A percentile compares a stretch with the other conserved stretches of the same genome.
Conservation (phyloP, 306 rosid genomes). For the Vigna angularis region DNA sequence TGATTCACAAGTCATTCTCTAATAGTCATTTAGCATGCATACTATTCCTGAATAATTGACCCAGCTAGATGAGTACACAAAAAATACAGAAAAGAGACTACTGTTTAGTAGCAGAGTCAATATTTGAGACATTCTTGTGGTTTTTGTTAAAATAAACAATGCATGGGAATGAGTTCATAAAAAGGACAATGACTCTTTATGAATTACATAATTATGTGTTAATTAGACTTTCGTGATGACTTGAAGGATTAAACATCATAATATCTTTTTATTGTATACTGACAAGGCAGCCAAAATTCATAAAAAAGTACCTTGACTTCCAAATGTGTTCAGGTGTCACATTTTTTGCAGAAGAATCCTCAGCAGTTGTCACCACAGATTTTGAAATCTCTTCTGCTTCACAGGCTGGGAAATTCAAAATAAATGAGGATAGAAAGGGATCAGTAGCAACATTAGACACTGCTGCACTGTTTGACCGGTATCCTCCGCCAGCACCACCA, state of each 20-base stretch:
- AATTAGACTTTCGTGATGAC: background rate
- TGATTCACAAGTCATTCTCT: slow-evolving; percentile 1
- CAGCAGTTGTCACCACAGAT: slow-evolving; percentile 71
- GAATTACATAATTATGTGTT: slow-evolving; percentile 14
- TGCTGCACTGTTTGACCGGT: slow-evolving; percentile 65
- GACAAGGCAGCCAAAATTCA: slow-evolving; percentile 10
- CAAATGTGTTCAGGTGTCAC: slow-evolving; percentile 66
- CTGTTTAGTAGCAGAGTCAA: background rate
- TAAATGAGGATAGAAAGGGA: slow-evolving; percentile 90
- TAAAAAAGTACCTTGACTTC: slow-evolving; percentile 81
- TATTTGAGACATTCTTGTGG: background rate
- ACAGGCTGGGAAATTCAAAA: slow-evolving; percentile 81
- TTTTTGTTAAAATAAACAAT: background rate
- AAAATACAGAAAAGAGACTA: background rate
- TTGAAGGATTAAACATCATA: background rate
- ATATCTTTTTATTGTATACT: background rate
- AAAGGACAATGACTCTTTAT: background rate
- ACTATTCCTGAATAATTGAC: background rate
- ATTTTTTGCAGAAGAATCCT: slow-evolving; percentile 68
- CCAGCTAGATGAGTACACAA: background rate
- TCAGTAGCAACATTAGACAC: slow-evolving; percentile 72
- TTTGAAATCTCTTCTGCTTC: slow-evolving; percentile 93
- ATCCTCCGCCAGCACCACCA: slow-evolving; percentile 57
- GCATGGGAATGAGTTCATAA: background rate
- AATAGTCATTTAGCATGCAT: slow-evolving; percentile 4